Base-by-base conservation (phyloP, 495 filamentous ascomycete genomes). In the Apiosordaria backusii region DNA sequence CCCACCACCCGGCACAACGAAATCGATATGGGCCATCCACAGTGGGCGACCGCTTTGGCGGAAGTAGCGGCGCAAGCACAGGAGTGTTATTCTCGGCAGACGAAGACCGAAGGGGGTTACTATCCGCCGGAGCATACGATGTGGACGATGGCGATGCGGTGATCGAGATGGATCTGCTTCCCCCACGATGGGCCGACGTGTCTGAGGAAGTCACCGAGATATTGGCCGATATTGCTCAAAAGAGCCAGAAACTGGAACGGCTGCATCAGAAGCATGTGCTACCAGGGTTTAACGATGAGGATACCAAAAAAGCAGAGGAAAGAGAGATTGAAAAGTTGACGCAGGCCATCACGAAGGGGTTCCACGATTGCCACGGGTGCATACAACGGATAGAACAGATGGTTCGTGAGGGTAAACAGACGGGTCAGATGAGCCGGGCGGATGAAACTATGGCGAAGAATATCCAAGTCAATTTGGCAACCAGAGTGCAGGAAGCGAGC, bases 101-200 rank as follows among this genome's bases (percentile, higher is more conserved):
- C 63, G 84, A 90, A 70, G 93, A 98, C 81, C 89, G 92, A 69
- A 89, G 90, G 60, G 91, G 93, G 21, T 89, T 99, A 67, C 89
- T 98, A 75, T 90, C 93, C 66, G 79, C 85, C 9, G 88, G 85
- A 66, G 89, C 85, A 57, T 90, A 90, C 76, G 90, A 93, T 57
- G 87, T 90, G 73, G 92, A 97, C 75, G 84, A 86, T 69, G 94
- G 93, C 67, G 95, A 98, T 76, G 90, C 92, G 19, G 87, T 99
- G 60, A 99, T 99, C 69, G 95, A 99, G 82, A 98, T 99, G 95
- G 94, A 97, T 78, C 81, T 97, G 15, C 84, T 99, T 10, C 96
- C 95, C 0, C 95, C 96, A 50, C 89, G 94, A 61, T 99, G 95
- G 96, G 87, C 92, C 65, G 96, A 99, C 78, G 83, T 97, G 64